Percentiles rank a stretch among this genome's conserved stretches.
Evolutionary conservation across 192 early-diverging fungal genomes (phyloP).

Genomic region (Chytriomyces sp.): DNA sequence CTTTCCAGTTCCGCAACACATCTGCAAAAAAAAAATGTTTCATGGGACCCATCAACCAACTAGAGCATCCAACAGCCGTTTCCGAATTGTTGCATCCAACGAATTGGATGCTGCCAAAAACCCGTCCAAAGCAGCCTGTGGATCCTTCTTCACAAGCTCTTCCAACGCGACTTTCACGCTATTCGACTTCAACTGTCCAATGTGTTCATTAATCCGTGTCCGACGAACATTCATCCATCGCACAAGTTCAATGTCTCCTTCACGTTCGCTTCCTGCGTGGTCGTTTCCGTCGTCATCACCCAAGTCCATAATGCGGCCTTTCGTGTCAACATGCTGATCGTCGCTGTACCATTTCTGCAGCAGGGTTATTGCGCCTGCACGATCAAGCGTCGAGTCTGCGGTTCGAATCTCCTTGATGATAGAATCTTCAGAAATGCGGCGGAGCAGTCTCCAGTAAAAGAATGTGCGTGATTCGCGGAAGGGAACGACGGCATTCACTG

Average conservation of each 20-base stretch:
- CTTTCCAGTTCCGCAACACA: no score
- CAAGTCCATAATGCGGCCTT: conserved; percentile 29
- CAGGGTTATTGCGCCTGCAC: conserved; percentile 53
- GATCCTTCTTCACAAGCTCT: conserved; percentile 42
- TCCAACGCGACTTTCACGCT: conserved; percentile 31
- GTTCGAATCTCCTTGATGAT: conserved; percentile 68
- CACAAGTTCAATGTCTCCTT: conserved; percentile 46
- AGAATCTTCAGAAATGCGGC: conserved; percentile 79
- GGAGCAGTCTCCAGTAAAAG: conserved; percentile 93
- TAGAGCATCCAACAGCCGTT: conserved; percentile 44
- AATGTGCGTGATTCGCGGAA: conserved; percentile 81
- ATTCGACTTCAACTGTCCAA: conserved; percentile 38
- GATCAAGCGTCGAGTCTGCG: conserved; percentile 51
- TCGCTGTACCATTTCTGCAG: conserved; percentile 32
- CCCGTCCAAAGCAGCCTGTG: conserved; percentile 48
- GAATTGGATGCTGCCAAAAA: conserved; percentile 40
- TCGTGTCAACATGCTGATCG: conserved; percentile 26
- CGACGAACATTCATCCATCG: conserved; percentile 47
- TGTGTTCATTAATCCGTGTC: conserved; percentile 42
- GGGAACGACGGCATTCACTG: conserved; percentile 76
- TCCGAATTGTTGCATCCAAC: conserved; percentile 39
- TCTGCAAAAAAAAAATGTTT: no score
- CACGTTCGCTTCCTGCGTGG: conserved; percentile 35
- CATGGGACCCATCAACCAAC: no score
- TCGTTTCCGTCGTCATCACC: conserved; percentile 36